These are phyloP conservation scores for Arthrobotrys pseudoclavata DNA, from an alignment of 2,329 filamentous ascomycete genomes.

Conservation along the genomic window DNA sequence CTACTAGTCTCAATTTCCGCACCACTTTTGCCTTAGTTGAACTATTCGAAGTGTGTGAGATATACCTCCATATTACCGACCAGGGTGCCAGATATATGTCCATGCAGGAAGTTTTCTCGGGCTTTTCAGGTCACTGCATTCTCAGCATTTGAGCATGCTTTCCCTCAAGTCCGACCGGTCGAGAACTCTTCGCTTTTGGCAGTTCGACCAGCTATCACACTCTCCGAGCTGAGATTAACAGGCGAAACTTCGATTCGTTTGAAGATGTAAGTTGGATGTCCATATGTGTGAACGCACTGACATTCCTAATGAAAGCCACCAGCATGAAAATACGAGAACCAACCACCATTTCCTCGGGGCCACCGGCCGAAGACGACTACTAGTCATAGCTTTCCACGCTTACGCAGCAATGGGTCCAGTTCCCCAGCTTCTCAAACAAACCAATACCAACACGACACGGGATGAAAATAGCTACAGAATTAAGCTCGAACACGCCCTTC, in stretches of 20 bases:
- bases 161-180: conserved; percentile 16
- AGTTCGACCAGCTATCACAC: conserved; percentile 25
- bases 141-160: not conserved
- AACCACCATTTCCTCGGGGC: conserved; percentile 20
- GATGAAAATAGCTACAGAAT: conserved; percentile 31
- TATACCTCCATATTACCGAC: conserved; percentile 44
- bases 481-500: not conserved
- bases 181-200: conserved; percentile 54
- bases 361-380: conserved; percentile 27
- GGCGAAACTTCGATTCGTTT: conserved; percentile 37
- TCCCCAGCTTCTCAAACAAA: conserved; percentile 11
- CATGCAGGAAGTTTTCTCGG: conserved; percentile 28
- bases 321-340: conserved; percentile 40
- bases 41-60: conserved; percentile 29
- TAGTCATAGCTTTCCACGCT: conserved; percentile 17
- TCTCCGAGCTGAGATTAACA: conserved; percentile 8
- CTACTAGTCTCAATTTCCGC: conserved; percentile 13
- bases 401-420: not conserved
- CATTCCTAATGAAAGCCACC: conserved; percentile 33
- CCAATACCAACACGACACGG: conserved; percentile 25
- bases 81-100: conserved; percentile 25
- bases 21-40: conserved; percentile 15
- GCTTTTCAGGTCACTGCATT: conserved; percentile 32
- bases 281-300: conserved; percentile 49
- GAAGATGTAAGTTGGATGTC: conserved; percentile 7